A percentile compares a stretch with the other conserved stretches of the same genome.
Evolutionary conservation across 352 stramenopile species (phyloP).

Genomic region (Phytopythium ostracodes): DNA sequence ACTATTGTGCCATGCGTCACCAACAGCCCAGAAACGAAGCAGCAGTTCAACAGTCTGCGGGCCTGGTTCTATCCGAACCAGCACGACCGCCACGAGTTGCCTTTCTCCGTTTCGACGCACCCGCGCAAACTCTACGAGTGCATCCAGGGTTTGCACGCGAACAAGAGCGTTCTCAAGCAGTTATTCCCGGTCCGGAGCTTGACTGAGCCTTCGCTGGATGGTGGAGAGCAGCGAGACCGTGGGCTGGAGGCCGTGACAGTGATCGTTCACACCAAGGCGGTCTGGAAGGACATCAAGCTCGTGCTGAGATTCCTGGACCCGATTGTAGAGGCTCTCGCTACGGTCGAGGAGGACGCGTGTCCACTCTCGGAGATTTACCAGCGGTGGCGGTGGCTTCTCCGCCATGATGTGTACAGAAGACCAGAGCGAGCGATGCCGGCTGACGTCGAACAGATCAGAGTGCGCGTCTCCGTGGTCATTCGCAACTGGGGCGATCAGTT

Average conservation of each 20-base stretch:
- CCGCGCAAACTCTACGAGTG: neutral
- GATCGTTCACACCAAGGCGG: neutral
- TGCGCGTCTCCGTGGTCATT: neutral
- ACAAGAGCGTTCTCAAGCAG: conserved; percentile 5
- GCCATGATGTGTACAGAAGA: neutral
- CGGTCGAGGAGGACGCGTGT: neutral
- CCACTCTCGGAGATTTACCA: neutral
- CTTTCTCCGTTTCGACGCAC: neutral
- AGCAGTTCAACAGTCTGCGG: neutral
- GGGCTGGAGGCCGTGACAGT: neutral
- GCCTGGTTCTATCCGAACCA: neutral
- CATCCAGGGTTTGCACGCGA: neutral
- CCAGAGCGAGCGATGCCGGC: neutral
- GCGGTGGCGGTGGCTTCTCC: neutral
- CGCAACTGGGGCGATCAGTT: neutral
- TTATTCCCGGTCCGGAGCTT: neutral
- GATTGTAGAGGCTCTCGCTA: neutral
- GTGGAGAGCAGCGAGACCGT: neutral
- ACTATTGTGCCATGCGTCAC: neutral
- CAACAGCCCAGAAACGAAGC: neutral
- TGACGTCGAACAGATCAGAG: neutral
- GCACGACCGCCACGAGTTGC: neutral
- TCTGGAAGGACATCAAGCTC: conserved; percentile 3
- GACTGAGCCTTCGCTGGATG: neutral
- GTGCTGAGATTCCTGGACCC: neutral